A percentile compares a stretch with the other conserved stretches of the same genome.
These are phyloP conservation scores for Penicillium janthinellum DNA, from an alignment of 2,329 filamentous ascomycete species.

Conservation along the genomic window DNA sequence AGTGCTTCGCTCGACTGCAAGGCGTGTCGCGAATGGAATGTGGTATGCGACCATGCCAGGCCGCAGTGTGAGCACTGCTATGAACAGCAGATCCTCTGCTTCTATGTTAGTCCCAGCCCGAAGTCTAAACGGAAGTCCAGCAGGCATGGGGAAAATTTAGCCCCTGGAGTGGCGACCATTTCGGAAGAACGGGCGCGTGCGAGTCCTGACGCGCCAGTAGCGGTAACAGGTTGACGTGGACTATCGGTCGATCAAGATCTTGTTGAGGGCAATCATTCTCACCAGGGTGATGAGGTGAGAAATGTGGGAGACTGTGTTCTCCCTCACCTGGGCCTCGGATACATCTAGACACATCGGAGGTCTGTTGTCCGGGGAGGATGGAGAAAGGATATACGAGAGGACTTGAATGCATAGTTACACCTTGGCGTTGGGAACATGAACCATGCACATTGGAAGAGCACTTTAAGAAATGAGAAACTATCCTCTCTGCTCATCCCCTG, in stretches of 20 bases:
- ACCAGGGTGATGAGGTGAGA: neutral
- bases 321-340: neutral
- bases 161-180: neutral
- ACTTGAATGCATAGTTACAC: neutral
- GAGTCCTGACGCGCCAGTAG: neutral
- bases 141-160: neutral
- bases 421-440: neutral
- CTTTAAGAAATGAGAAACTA: neutral
- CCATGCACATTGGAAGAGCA: neutral
- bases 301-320: neutral
- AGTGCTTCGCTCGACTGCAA: slow-evolving; percentile 23
- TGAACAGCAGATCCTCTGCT: slow-evolving; percentile 37
- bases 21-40: slow-evolving; percentile 32
- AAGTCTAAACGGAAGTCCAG: slow-evolving; percentile 22
- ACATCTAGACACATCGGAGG: neutral
- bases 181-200: neutral
- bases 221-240: neutral
- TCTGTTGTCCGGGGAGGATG: neutral
- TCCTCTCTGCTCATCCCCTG: neutral
- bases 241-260: no score
- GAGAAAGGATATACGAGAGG: no score
- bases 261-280: no score
- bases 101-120: slow-evolving; percentile 34
- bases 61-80: slow-evolving; percentile 37
- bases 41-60: slow-evolving; percentile 31